phyloP scores from a whole-genome alignment of 208 protist species.

The Trypanosoma avium region DNA sequence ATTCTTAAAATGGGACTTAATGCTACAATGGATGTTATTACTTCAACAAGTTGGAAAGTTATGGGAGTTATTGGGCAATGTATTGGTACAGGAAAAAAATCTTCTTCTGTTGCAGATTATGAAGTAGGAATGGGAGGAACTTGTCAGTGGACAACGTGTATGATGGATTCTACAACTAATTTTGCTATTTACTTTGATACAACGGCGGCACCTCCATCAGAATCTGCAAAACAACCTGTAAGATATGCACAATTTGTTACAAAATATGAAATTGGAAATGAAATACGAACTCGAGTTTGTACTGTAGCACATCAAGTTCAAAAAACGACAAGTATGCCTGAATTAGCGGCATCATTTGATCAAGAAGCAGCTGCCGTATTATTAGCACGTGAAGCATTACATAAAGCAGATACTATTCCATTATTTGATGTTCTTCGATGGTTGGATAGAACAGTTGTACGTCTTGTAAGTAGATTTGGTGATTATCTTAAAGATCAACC shows the following conservation, averaged over 20 bases:
- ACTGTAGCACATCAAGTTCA: slow-evolving; percentile 70
- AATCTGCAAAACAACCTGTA: slow-evolving; percentile 30
- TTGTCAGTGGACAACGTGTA: slow-evolving; percentile 96
- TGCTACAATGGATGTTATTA: slow-evolving; percentile 95
- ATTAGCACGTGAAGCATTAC: slow-evolving; percentile 96
- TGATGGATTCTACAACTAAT: slow-evolving; percentile 91
- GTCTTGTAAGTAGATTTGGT: slow-evolving; percentile 96
- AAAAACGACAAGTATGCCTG: slow-evolving; percentile 50
- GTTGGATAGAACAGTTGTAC: slow-evolving; percentile 98
- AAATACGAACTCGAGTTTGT: slow-evolving; percentile 86
- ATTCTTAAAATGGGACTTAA: slow-evolving; percentile 94
- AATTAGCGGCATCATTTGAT: slow-evolving; percentile 93
- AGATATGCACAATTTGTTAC: slow-evolving; percentile 95
- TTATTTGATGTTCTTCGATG: slow-evolving; percentile 98
- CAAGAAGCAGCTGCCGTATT: slow-evolving; percentile 97
- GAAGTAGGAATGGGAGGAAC: slow-evolving; percentile 98
- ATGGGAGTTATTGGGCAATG: slow-evolving; percentile 93
- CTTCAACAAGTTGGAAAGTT: slow-evolving; percentile 95
- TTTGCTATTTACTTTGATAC: slow-evolving; percentile 98
- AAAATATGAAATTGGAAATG: slow-evolving; percentile 91
- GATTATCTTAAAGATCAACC: slow-evolving; percentile 93
- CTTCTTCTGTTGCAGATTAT: slow-evolving; percentile 72
- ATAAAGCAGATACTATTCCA: slow-evolving; percentile 96
- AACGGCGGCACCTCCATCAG: slow-evolving; percentile 36
- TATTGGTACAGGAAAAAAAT: slow-evolving; percentile 93